These are phyloP conservation scores for Alliaria petiolata DNA, from an alignment of 345 rosid genomes.

Conservation along the genomic window DNA sequence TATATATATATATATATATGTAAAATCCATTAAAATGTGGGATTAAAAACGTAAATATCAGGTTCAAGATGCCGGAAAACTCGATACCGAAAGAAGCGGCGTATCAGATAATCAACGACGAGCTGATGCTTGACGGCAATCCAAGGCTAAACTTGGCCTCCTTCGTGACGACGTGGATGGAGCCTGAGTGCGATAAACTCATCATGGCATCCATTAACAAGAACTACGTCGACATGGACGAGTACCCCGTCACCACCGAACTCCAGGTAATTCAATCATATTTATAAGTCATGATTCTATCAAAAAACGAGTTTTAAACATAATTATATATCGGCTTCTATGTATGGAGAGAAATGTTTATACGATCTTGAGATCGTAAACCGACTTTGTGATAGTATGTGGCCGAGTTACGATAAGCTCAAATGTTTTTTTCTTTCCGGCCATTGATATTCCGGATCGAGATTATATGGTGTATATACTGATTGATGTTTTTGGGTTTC, in stretches of 20 bases:
- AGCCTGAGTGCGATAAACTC: conserved; percentile 91
- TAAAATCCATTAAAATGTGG: neutral
- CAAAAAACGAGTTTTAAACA: too few species aligned
- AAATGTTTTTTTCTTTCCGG: too few species aligned
- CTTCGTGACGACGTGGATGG: conserved; percentile 95
- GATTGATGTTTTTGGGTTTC: neutral
- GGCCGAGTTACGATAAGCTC: neutral
- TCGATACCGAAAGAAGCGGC: conserved; percentile 95
- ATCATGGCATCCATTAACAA: conserved; percentile 84
- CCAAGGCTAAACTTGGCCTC: conserved; percentile 90
- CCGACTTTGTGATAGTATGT: neutral
- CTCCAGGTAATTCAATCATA: conserved; percentile 50
- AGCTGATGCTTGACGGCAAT: conserved; percentile 82
- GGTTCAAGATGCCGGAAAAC: conserved; percentile 79
- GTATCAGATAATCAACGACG: conserved; percentile 82
- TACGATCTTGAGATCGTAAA: neutral
- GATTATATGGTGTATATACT: neutral
- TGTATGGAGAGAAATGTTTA: neutral
- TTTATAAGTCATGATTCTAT: too few species aligned
- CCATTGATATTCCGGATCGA: neutral
- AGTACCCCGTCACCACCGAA: conserved; percentile 94
- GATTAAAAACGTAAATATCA: conserved; percentile 3
- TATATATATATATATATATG: too few species aligned
- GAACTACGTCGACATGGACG: conserved; percentile 96
- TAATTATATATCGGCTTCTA: neutral